phyloP scores from a whole-genome alignment of 2,329 filamentous ascomycete species.

The Metarhizium album region DNA sequence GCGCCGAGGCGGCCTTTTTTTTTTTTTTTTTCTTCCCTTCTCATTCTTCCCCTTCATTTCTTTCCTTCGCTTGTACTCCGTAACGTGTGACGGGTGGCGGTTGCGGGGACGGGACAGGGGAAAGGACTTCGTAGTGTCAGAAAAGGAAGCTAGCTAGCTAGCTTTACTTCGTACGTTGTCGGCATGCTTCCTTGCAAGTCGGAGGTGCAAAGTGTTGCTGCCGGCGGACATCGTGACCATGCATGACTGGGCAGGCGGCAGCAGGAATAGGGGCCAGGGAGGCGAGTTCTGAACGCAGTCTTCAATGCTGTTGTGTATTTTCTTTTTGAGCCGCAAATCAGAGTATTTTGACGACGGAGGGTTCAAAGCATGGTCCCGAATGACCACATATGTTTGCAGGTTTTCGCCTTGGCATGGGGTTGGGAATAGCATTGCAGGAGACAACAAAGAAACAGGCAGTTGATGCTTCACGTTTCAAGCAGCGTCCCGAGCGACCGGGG shows the following conservation, averaged over 20 bases:
- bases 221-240: not conserved
- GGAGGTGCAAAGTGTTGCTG: too few species aligned
- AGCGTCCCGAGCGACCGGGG: not conserved
- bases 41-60: too few species aligned
- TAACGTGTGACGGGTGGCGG: not conserved
- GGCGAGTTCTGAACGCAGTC: not conserved
- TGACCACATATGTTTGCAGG: not conserved
- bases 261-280: not conserved
- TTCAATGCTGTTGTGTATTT: not conserved
- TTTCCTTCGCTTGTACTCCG: too few species aligned
- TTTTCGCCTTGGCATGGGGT: not conserved
- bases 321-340: not conserved
- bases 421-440: not conserved
- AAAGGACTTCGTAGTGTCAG: not conserved
- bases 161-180: not conserved
- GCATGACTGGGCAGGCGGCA: not conserved
- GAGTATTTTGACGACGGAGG: not conserved
- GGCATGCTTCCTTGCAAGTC: not conserved
- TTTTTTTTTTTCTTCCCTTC: not conserved
- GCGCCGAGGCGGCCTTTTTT: too few species aligned
- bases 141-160: not conserved
- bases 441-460: not conserved
- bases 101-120: conserved; percentile 1
- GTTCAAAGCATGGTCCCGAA: not conserved
- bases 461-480: not conserved